Percentiles rank a stretch among this genome's conserved stretches.
These are phyloP conservation scores for Trichoderma asperellum DNA, from an alignment of 2,329 filamentous ascomycete species.

Conservation along the genomic window DNA sequence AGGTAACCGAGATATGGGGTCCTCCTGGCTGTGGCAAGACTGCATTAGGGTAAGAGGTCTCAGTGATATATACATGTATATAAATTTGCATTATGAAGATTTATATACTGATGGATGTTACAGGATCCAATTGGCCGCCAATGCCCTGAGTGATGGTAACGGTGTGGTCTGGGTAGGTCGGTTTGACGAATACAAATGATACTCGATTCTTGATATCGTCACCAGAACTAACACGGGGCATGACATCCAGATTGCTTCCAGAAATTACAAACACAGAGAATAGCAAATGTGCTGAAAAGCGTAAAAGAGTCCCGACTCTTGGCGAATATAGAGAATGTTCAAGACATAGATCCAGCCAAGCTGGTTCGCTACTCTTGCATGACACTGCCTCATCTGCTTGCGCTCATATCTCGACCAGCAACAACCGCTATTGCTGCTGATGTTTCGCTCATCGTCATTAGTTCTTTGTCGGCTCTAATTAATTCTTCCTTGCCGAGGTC, in stretches of 20 bases:
- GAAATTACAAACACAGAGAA: conserved; percentile 39
- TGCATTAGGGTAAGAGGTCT: conserved; percentile 64
- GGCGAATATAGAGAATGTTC: conserved; percentile 23
- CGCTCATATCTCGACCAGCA: conserved; percentile 71
- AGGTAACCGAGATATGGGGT: conserved; percentile 85
- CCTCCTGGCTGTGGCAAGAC: conserved; percentile 88
- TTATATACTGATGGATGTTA: conserved; percentile 29
- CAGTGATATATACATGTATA: background rate
- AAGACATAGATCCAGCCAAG: conserved; percentile 37
- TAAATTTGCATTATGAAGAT: background rate
- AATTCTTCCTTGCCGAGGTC: conserved; percentile 74
- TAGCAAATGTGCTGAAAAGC: conserved; percentile 36
- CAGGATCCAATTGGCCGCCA: conserved; percentile 69
- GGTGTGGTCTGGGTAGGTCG: conserved; percentile 82
- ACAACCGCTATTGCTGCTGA: conserved; percentile 62
- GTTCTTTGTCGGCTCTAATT: conserved; percentile 76
- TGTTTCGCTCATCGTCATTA: conserved; percentile 74
- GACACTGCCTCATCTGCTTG: conserved; percentile 73
- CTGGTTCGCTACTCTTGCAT: conserved; percentile 57
- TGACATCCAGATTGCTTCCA: conserved; percentile 53
- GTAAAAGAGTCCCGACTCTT: conserved; percentile 28
- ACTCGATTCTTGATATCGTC: background rate
- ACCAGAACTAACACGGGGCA: background rate
- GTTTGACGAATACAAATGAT: conserved; percentile 41
- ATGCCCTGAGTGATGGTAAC: conserved; percentile 62